Percentiles rank a stretch among this genome's conserved stretches.
Evolutionary conservation across 1,139 yeast genomes (phyloP).

Genomic region (Suhomyces bolitotheri): DNA sequence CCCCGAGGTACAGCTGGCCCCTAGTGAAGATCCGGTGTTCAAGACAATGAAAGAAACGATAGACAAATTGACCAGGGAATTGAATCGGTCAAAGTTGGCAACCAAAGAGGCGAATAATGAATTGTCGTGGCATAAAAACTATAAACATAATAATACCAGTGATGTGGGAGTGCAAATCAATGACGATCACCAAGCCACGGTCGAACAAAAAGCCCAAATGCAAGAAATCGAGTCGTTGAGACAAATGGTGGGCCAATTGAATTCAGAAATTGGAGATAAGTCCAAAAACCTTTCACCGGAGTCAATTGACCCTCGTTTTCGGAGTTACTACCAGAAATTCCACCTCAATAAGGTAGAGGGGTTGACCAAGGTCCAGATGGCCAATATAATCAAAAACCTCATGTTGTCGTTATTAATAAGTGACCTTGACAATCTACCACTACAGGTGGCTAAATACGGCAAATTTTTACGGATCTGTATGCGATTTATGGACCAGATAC

Average conservation of each 20-base stretch:
- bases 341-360: slow-evolving; percentile 31
- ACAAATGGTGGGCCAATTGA: neutral
- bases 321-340: slow-evolving; percentile 26
- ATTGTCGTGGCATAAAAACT: slow-evolving; percentile 10
- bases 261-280: slow-evolving; percentile 14
- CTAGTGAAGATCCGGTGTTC: neutral
- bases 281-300: slow-evolving; percentile 6
- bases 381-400: slow-evolving; percentile 33
- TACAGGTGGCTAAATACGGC: slow-evolving; percentile 27
- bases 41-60: slow-evolving; percentile 13
- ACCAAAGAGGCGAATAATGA: slow-evolving; percentile 14
- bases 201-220: slow-evolving; percentile 3
- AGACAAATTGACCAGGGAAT: slow-evolving; percentile 13
- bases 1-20: neutral
- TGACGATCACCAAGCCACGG: neutral
- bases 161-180: slow-evolving; percentile 3
- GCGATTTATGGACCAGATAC: slow-evolving; percentile 32
- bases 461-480: slow-evolving; percentile 25
- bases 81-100: slow-evolving; percentile 8
- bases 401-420: slow-evolving; percentile 35
- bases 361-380: slow-evolving; percentile 27
- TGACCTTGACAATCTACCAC: slow-evolving; percentile 29
- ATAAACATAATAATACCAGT: neutral
- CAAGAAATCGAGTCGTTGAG: slow-evolving; percentile 7
- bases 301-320: slow-evolving; percentile 21